Conservation (phyloP, 164 flowering plant species). For the Platanus orientalis region DNA sequence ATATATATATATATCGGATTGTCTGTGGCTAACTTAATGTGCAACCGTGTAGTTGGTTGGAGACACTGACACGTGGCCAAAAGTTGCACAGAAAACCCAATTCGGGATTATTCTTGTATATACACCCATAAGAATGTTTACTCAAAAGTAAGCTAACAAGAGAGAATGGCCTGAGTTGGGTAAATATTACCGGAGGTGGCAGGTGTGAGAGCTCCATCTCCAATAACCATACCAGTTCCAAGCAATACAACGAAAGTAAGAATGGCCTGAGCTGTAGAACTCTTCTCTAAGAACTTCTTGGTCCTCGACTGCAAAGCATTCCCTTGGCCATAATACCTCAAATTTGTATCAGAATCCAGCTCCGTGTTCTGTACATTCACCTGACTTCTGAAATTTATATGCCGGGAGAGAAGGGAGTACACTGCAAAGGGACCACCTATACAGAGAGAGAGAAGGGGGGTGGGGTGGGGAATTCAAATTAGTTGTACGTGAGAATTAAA, state of each 20-base stretch:
- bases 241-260: conserved; percentile 22
- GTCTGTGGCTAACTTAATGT: too few species aligned
- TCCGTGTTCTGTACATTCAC: conserved; percentile 11
- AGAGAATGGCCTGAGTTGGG: too few species aligned
- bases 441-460: too few species aligned
- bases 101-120: too few species aligned
- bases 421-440: conserved; percentile 32
- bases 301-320: conserved; percentile 16
- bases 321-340: conserved; percentile 8
- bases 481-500: too few species aligned
- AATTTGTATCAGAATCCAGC: conserved; percentile 13
- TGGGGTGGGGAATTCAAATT: too few species aligned
- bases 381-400: conserved; percentile 15
- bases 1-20: too few species aligned
- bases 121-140: too few species aligned
- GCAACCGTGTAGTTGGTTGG: too few species aligned
- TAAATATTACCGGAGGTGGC: conserved; percentile 22
- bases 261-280: conserved; percentile 13
- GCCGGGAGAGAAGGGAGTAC: conserved; percentile 19
- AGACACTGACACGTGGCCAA: too few species aligned
- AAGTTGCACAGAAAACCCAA: too few species aligned
- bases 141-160: too few species aligned
- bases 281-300: conserved; percentile 21
- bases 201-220: conserved; percentile 30
- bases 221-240: conserved; percentile 31